phyloP scores from a whole-genome alignment of 441 rosid genomes.

The Geranium incanum region DNA sequence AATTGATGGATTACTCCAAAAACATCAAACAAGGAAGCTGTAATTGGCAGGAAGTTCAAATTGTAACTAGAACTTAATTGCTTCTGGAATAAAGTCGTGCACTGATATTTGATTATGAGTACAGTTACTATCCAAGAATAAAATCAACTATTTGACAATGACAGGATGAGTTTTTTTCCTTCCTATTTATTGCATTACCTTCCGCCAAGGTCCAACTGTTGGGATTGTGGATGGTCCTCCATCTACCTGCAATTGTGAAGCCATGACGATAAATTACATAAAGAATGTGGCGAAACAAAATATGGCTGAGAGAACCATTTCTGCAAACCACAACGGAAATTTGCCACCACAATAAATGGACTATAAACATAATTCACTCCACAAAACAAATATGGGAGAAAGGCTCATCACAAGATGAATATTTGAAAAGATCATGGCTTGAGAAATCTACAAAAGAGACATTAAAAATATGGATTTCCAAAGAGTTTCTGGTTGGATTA shows the following conservation, averaged over 20 bases:
- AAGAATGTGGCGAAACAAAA: too few species aligned
- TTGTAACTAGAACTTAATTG: neutral
- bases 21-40: neutral
- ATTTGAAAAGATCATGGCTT: neutral
- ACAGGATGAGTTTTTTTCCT: neutral
- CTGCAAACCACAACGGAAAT: too few species aligned
- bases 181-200: neutral
- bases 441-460: neutral
- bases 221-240: constrained; percentile 4
- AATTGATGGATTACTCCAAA: neutral
- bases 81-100: neutral
- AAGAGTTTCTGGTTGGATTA: neutral
- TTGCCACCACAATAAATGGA: too few species aligned
- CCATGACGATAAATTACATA: neutral
- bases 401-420: too few species aligned
- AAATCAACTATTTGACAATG: neutral
- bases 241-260: neutral
- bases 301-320: too few species aligned
- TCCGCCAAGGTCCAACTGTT: neutral
- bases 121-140: neutral
- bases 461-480: neutral
- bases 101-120: neutral
- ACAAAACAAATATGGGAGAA: too few species aligned
- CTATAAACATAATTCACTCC: too few species aligned
- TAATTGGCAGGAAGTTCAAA: too few species aligned